These are phyloP conservation scores for Acrocalymma vagum DNA, from an alignment of 2,329 filamentous ascomycete genomes.

Conservation along the genomic window DNA sequence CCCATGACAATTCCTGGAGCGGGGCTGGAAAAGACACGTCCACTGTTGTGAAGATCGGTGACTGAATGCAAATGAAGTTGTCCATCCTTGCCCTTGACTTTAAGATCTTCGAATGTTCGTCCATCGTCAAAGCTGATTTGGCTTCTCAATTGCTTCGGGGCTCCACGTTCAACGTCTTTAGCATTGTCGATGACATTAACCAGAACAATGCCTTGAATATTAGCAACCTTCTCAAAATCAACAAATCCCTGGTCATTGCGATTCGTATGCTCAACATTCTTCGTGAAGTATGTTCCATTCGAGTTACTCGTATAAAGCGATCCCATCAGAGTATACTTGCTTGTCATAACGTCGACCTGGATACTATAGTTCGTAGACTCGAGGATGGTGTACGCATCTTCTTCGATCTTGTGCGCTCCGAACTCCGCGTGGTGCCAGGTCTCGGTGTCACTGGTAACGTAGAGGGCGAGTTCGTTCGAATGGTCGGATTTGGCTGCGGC, in stretches of 20 bases:
- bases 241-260: constrained; percentile 78
- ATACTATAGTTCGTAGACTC: constrained; percentile 98
- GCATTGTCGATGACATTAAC: constrained; percentile 91
- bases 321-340: constrained; percentile 75
- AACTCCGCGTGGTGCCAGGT: constrained; percentile 95
- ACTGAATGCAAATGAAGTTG: constrained; percentile 90
- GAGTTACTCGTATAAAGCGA: constrained; percentile 95
- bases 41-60: constrained; percentile 82
- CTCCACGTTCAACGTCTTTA: constrained; percentile 69
- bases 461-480: constrained; percentile 91
- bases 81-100: constrained; percentile 69
- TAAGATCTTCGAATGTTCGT: constrained; percentile 79
- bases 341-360: constrained; percentile 90
- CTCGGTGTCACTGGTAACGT: constrained; percentile 82
- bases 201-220: constrained; percentile 90
- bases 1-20: constrained; percentile 95
- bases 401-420: constrained; percentile 82
- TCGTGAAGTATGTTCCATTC: constrained; percentile 94
- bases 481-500: constrained; percentile 80
- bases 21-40: constrained; percentile 90
- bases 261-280: constrained; percentile 92
- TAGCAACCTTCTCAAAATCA: constrained; percentile 93
- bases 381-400: constrained; percentile 88
- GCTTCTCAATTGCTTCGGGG: constrained; percentile 75
- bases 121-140: constrained; percentile 97